Conservation (phyloP, 75 land plant species). For the Azolla pinnata region DNA sequence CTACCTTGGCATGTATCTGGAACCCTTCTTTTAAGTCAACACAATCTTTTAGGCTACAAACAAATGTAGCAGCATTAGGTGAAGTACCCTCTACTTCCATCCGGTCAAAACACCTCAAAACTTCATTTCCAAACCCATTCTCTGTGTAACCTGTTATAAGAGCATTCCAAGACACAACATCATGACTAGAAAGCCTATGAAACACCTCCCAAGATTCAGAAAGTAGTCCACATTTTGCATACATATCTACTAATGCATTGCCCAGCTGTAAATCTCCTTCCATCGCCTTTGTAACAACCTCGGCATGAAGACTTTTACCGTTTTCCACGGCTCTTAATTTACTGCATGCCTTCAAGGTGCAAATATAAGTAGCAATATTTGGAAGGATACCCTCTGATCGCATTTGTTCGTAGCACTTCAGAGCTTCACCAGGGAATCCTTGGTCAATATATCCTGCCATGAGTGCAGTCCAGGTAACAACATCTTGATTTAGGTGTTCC, state of each 20-base stretch:
- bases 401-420: slow-evolving; percentile 13
- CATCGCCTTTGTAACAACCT: slow-evolving; percentile 11
- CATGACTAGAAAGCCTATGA: slow-evolving; percentile 13
- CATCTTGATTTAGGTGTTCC: slow-evolving; percentile 9
- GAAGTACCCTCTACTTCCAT: slow-evolving; percentile 29
- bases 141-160: slow-evolving; percentile 38
- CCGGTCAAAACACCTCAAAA: slow-evolving; percentile 23
- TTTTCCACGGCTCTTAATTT: slow-evolving; percentile 12
- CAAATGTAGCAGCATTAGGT: slow-evolving; percentile 35
- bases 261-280: slow-evolving; percentile 20
- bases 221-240: slow-evolving; percentile 30
- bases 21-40: slow-evolving; percentile 26
- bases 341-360: slow-evolving; percentile 22
- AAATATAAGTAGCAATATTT: slow-evolving; percentile 22
- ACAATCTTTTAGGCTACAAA: slow-evolving; percentile 25
- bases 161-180: slow-evolving; percentile 31
- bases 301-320: slow-evolving; percentile 19
- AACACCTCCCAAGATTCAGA: slow-evolving; percentile 27
- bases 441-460: slow-evolving; percentile 11
- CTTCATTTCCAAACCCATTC: slow-evolving; percentile 10
- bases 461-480: slow-evolving; percentile 19
- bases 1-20: slow-evolving; percentile 24
- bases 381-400: slow-evolving; percentile 8
- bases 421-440: slow-evolving; percentile 3
- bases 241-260: slow-evolving; percentile 33